Evolutionary conservation across 1,139 yeast species (phyloP), one percentile per base, ranked within the genome.

Genomic region (Candida dubliniensis): DNA sequence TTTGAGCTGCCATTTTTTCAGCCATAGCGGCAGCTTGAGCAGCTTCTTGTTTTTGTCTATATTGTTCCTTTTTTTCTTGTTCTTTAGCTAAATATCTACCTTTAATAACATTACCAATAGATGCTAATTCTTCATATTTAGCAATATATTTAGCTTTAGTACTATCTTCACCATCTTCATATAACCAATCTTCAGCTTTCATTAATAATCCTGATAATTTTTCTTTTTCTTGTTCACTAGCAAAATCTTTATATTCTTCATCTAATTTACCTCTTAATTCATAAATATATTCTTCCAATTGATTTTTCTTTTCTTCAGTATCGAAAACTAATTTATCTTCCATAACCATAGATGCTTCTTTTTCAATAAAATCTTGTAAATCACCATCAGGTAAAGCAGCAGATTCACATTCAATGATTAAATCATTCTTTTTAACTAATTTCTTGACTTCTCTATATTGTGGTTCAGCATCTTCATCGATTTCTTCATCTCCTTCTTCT

Each of bases 241-340:
- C 97, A 64, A 91, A 93, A 56, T 79, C 84, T 57, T 89, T 79
- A 69, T 91, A 93, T 63, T 84, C 84, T 47, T 90, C 99, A 50
- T 91, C 97, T 63, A 95, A 80, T 77, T 95, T 93, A 66, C 96
- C 96, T 77, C 99, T 88, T 70, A 93, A 83, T 61, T 89, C 96
- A 76, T 93, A 93, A 63, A 95, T 93, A 81, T 93, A 93, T 77
- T 93, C 99, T 78, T 93, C 99, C 53, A 95, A 81, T 56, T 96
- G 95, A 69, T 93, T 93, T 87, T 93, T 93, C 73, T 91, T 89
- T 76, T 93, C 98, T 77, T 93, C 99, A 56, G 99, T 95, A 76
- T 93, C 98, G 57, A 96, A 96, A 56, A 93, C 97, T 59, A 93
- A 83, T 77, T 90, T 93, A 74, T 95, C 99, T 65, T 85, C 91